Percentiles rank a stretch among this genome's conserved stretches.
These are phyloP conservation scores for Debaryomyces psychrophilus DNA, from an alignment of 1,139 yeast species.

Conservation along the genomic window DNA sequence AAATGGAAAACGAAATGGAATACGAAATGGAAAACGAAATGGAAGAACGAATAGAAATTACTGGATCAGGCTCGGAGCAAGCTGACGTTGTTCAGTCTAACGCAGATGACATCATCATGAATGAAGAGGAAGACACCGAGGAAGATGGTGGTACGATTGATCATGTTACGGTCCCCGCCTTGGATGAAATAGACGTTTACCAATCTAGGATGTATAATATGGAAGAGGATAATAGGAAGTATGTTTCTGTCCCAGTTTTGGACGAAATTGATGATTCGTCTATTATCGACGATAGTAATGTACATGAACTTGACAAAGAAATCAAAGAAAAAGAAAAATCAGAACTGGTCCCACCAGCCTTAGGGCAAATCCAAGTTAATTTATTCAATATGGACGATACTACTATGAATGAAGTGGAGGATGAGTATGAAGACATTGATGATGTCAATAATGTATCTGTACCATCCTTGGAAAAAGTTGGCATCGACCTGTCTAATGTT, in stretches of 20 bases:
- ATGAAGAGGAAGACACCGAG: not conserved
- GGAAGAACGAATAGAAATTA: not conserved
- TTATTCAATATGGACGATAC: constrained; percentile 2
- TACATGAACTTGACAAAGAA: too few relatives aligned
- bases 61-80: not conserved
- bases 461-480: constrained; percentile 1
- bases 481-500: not conserved
- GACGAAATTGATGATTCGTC: constrained; percentile 1
- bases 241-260: not conserved
- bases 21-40: not conserved
- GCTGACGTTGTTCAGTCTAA: not conserved
- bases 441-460: not conserved
- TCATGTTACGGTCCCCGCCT: too few relatives aligned
- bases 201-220: not conserved
- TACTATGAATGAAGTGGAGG: constrained; percentile 7
- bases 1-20: not conserved
- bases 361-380: not conserved
- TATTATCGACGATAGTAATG: too few relatives aligned
- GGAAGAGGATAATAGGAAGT: not conserved
- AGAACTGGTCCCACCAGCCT: not conserved
- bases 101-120: not conserved
- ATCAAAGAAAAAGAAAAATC: not conserved
- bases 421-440: not conserved
- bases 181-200: too few relatives aligned
- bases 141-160: not conserved